A percentile compares a stretch with the other conserved stretches of the same genome.
Evolutionary conservation across 345 rosid species (phyloP).

Genomic region (Arabidopsis thaliana): DNA sequence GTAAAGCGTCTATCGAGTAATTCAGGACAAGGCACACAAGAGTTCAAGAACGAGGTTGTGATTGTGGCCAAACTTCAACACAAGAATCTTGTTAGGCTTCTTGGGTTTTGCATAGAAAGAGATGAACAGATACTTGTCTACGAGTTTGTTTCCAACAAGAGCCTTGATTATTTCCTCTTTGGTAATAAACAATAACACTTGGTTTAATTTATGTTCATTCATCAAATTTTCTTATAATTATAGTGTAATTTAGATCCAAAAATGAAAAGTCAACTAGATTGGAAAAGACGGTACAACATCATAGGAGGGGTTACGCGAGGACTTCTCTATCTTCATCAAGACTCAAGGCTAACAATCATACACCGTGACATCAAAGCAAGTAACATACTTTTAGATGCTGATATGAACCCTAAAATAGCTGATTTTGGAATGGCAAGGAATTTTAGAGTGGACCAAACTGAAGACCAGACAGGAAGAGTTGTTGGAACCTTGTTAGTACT

Average conservation of each 20-base stretch:
- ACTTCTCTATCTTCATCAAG: conserved; percentile 36
- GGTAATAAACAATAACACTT: not conserved
- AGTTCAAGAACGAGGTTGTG: conserved; percentile 42
- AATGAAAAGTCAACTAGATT: not conserved
- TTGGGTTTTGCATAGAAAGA: conserved; percentile 36
- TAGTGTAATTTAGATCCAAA: not conserved
- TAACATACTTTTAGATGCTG: conserved; percentile 24
- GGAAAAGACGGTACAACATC: conserved; percentile 10
- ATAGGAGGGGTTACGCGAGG: conserved; percentile 9
- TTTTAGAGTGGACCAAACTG: conserved; percentile 21
- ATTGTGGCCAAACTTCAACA: conserved; percentile 42
- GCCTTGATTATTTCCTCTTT: conserved; percentile 37
- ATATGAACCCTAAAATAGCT: conserved; percentile 29
- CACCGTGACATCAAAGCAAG: conserved; percentile 39
- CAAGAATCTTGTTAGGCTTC: conserved; percentile 38
- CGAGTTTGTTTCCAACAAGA: conserved; percentile 39
- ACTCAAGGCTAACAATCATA: conserved; percentile 36
- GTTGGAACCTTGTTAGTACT: conserved; percentile 39
- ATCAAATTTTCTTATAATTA: not conserved
- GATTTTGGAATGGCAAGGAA: conserved; percentile 33
- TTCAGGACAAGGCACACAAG: conserved; percentile 39
- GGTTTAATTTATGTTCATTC: not conserved
- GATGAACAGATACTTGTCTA: conserved; percentile 38
- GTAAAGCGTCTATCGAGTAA: conserved; percentile 27
- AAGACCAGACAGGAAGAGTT: conserved; percentile 3